Percentiles rank a stretch among this genome's conserved stretches.
Conservation (phyloP, 331 rosid genomes). For the Erythrophleum ivorense region DNA sequence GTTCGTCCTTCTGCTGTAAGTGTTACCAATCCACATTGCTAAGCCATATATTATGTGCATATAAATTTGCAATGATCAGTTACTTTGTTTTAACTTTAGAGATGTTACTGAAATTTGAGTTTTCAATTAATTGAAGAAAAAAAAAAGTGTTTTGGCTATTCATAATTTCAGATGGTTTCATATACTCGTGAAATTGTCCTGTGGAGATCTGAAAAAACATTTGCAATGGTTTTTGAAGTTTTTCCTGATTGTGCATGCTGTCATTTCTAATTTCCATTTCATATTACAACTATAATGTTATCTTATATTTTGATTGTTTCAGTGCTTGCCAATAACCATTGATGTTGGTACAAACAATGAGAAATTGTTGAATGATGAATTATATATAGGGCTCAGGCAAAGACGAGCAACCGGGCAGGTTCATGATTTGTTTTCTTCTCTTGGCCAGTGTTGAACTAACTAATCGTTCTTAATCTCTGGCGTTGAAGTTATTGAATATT, state of each 20-base stretch:
- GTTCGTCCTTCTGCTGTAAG: slow-evolving; percentile 97
- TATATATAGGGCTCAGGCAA: slow-evolving; percentile 96
- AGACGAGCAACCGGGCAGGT: slow-evolving; percentile 98
- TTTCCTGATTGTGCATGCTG: background rate
- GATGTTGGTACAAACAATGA: slow-evolving; percentile 99
- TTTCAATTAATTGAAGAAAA: slow-evolving; percentile 7
- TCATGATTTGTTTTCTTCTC: slow-evolving; percentile 24
- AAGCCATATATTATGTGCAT: slow-evolving; percentile 15
- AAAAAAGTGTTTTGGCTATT: background rate
- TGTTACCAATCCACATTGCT: slow-evolving; percentile 32
- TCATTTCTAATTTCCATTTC: slow-evolving; percentile 23
- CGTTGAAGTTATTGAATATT: background rate
- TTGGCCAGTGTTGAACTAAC: slow-evolving; percentile 1
- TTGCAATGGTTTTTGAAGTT: background rate
- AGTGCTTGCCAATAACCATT: slow-evolving; percentile 97
- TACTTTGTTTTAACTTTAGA: background rate
- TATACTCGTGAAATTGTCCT: background rate
- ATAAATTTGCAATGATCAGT: slow-evolving; percentile 3
- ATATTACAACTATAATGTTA: slow-evolving; percentile 19
- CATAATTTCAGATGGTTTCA: background rate
- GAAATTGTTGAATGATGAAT: slow-evolving; percentile 80
- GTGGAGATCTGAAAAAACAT: background rate
- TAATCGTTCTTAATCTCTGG: slow-evolving; percentile 29
- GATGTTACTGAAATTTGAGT: background rate
- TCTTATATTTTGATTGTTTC: slow-evolving; percentile 41